Conservation (phyloP, 2,329 filamentous ascomycete species). For the Cladosporium velox region DNA sequence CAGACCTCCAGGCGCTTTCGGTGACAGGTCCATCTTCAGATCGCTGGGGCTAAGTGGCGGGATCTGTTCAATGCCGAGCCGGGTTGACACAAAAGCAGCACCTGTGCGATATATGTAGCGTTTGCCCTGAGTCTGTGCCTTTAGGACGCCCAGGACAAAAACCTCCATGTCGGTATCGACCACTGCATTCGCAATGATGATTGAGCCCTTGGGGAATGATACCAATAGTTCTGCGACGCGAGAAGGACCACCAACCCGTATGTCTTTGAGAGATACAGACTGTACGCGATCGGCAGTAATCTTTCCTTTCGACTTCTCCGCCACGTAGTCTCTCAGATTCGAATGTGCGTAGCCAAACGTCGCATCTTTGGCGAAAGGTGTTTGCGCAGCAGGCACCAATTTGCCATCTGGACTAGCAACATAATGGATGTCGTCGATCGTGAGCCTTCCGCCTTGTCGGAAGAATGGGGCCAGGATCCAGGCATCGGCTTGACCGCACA, state of each 20-base stretch:
- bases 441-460: conserved; percentile 59
- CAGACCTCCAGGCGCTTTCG: conserved; percentile 48
- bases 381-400: conserved; percentile 54
- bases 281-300: conserved; percentile 44
- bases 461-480: conserved; percentile 63
- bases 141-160: conserved; percentile 53
- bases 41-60: conserved; percentile 52
- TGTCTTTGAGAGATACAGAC: conserved; percentile 51
- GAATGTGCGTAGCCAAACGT: conserved; percentile 60
- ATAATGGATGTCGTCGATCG: conserved; percentile 60
- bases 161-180: conserved; percentile 59
- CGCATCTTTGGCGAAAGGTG: conserved; percentile 59
- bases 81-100: conserved; percentile 52
- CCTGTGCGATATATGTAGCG: conserved; percentile 51
- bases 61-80: conserved; percentile 56
- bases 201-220: conserved; percentile 40
- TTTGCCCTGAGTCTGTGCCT: conserved; percentile 43
- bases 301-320: conserved; percentile 53
- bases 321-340: conserved; percentile 56
- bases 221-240: conserved; percentile 47
- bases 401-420: conserved; percentile 52
- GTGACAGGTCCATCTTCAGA: conserved; percentile 41
- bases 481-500: conserved; percentile 53
- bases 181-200: conserved; percentile 57
- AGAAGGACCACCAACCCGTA: conserved; percentile 49